phyloP scores from a whole-genome alignment of 176 grass and related monocot genomes.

The Phoenix dactylifera region DNA sequence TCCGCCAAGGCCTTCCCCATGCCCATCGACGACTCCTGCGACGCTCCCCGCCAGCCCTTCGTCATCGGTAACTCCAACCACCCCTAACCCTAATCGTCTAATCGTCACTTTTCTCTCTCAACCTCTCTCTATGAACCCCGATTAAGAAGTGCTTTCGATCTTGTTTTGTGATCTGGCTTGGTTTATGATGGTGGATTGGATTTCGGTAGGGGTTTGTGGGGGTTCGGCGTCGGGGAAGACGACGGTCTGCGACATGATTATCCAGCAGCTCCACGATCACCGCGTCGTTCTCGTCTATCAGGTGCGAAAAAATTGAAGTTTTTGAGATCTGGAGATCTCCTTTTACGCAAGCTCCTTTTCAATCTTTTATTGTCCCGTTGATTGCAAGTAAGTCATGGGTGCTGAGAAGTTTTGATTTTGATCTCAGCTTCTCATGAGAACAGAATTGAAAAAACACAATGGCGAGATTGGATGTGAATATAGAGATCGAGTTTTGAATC shows the following conservation, averaged over 20 bases:
- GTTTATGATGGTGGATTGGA: background rate
- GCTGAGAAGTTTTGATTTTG: too few species aligned
- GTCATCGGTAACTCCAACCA: conserved; percentile 50
- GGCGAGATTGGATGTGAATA: too few species aligned
- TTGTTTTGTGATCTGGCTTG: background rate
- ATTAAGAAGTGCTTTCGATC: too few species aligned
- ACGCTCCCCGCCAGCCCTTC: conserved; percentile 48
- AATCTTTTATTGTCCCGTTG: too few species aligned
- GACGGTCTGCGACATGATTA: conserved; percentile 99
- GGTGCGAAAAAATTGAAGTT: conserved; percentile 14
- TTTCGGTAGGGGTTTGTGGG: conserved; percentile 57
- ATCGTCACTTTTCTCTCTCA: too few species aligned
- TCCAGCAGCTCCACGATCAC: conserved; percentile 96
- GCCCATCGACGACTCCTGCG: conserved; percentile 12
- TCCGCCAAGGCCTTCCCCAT: conserved; percentile 30
- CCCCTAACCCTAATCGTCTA: too few species aligned
- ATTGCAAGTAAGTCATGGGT: too few species aligned
- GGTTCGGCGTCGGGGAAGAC: conserved; percentile 98
- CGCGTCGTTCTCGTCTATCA: conserved; percentile 88
- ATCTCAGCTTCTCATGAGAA: too few species aligned
- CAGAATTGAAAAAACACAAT: too few species aligned
- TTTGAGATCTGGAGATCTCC: too few species aligned
- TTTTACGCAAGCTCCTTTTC: too few species aligned
- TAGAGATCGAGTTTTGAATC: too few species aligned
- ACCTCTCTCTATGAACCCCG: background rate